Percentiles rank a stretch among this genome's conserved stretches.
Evolutionary conservation across 2,329 filamentous ascomycete genomes (phyloP).

Genomic region (Akanthomyces dipterigenus): DNA sequence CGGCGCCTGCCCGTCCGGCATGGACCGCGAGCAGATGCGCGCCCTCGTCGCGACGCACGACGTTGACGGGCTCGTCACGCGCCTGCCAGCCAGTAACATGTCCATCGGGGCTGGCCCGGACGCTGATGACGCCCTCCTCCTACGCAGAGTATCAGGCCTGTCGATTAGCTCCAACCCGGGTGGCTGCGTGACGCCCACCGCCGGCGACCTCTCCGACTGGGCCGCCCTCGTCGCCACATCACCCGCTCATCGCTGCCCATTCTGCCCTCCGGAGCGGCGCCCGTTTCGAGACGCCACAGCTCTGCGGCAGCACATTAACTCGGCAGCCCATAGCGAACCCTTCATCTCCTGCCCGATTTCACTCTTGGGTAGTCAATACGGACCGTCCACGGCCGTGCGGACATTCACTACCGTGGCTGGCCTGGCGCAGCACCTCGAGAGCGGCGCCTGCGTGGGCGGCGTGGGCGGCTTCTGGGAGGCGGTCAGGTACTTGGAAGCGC

Average conservation of each 20-base stretch:
- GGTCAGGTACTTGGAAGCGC: neutral
- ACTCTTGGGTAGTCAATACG: neutral
- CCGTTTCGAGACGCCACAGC: neutral
- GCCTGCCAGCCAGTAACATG: neutral
- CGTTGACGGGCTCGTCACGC: neutral
- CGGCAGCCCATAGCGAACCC: neutral
- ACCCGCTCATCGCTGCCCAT: neutral
- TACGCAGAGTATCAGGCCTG: neutral
- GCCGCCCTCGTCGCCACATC: neutral
- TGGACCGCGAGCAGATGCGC: neutral
- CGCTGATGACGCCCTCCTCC: neutral
- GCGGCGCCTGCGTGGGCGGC: conserved; percentile 11
- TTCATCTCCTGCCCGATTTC: neutral
- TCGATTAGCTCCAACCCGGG: neutral
- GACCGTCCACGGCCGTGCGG: neutral
- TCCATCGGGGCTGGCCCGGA: neutral
- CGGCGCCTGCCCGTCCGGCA: neutral
- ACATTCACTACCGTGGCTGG: conserved; percentile 13
- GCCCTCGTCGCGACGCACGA: neutral
- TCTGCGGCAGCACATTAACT: neutral
- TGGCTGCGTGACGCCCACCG: neutral
- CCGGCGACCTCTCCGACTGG: neutral
- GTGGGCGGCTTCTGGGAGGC: neutral
- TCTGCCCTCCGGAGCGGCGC: neutral
- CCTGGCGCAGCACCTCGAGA: conserved; percentile 15